phyloP scores from a whole-genome alignment of 768 basidiomycete genomes.

The Amanita subjunquillea region DNA sequence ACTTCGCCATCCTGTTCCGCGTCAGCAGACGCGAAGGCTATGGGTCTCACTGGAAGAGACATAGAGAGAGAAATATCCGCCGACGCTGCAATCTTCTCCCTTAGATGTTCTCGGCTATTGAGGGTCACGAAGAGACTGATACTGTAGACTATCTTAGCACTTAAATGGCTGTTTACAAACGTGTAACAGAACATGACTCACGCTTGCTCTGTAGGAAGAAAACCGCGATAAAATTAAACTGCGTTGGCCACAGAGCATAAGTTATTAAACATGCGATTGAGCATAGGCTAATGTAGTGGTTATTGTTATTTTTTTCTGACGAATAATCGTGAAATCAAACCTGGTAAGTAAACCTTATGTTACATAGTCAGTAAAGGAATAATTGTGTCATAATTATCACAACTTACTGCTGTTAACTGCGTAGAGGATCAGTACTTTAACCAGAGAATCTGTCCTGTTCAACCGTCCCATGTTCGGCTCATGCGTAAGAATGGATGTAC shows the following conservation, averaged over 20 bases:
- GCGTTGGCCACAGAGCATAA: conserved; percentile 31
- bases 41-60: neutral
- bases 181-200: conserved; percentile 11
- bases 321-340: conserved; percentile 9
- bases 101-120: conserved; percentile 2
- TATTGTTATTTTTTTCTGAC: neutral
- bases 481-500: neutral
- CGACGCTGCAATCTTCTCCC: neutral
- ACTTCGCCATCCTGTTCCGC: neutral
- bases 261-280: conserved; percentile 21
- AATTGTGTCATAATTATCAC: neutral
- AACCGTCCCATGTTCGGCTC: neutral
- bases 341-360: conserved; percentile 21
- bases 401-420: conserved; percentile 38
- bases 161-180: neutral
- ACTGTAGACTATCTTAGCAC: conserved; percentile 20
- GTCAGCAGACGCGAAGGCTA: no score
- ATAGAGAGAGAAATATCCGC: neutral
- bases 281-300: conserved; percentile 12
- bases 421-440: conserved; percentile 35
- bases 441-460: conserved; percentile 29
- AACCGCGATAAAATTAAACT: conserved; percentile 34
- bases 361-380: neutral
- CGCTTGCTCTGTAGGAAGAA: conserved; percentile 37
- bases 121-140: conserved; percentile 26